Evolutionary conservation across 2,329 filamentous ascomycete genomes (phyloP), one percentile per base, ranked within the genome.

Genomic region (Trichoderma sp.): DNA sequence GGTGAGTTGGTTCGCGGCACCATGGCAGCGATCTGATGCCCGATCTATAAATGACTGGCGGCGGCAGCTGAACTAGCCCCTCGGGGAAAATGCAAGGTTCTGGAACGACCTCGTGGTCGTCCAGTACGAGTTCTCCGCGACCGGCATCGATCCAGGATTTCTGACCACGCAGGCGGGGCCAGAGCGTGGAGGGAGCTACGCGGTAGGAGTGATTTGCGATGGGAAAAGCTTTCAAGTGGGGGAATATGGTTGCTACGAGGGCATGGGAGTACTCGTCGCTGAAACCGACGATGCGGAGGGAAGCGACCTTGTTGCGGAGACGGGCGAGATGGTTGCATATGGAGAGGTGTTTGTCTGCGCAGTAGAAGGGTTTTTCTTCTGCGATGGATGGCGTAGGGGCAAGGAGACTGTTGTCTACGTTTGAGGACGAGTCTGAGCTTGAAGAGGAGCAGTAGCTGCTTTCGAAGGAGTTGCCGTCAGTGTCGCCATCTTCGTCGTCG

Each of bases 221-320:
- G 7, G 71, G 39, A 1, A 65, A n/a, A 0, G 60, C 43, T 6
- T 54, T 59, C 0, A 54, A 39, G 2, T 69, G 26, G 67, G 74
- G 71, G 49, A 80, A 79, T 7, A 80, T 34, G 0, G 73, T 71
- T 16, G 71, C 59, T 13, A 79, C 64, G 30, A 80, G 72, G 10
- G 65, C 68, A 30, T 73, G 67, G 0, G 77, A 76, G 69, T 79
- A 81, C 0, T 58, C 14, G 14, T 79, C 74, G 68, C 72, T 75
- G 70, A 82, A 81, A 2, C 80, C 80, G 26, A 76, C 79, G 66
- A 82, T 76, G 21, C 80, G 77, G 7, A 78, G 69, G 0, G 78
- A 77, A 39, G 73, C 69, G 55, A 81, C 66, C 1, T 75, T 72
- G 5, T 74, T 77, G 13, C 70, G 72, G 2, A 82, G 76, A 1